Evolutionary conservation across 73 alveolate genomes (phyloP).

Genomic region (Tetrahymena malaccensis): DNA sequence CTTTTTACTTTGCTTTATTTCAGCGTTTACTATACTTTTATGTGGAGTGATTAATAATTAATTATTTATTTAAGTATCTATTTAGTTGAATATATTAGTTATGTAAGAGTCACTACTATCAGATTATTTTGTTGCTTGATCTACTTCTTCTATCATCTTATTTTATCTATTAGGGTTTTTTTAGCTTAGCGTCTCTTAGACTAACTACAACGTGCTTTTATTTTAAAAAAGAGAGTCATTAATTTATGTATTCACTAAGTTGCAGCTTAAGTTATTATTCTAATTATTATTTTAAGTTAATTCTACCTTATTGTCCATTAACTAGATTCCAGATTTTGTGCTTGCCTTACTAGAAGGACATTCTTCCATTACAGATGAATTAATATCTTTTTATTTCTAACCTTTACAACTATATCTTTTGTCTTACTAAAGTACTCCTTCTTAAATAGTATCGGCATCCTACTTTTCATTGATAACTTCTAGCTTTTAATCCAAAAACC

Average conservation of each 20-base stretch:
- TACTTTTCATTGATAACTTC: neutral
- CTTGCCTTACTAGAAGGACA: neutral
- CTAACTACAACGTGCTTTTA: neutral
- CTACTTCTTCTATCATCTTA: neutral
- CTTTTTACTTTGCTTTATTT: too few species aligned
- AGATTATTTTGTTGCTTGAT: neutral
- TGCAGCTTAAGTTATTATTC: neutral
- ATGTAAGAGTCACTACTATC: neutral
- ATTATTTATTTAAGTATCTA: neutral
- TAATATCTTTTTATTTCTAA: neutral
- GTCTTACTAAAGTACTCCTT: neutral
- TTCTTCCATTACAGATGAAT: neutral
- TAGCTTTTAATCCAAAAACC: neutral
- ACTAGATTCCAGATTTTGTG: neutral
- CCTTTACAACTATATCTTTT: neutral
- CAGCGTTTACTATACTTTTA: neutral
- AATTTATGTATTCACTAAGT: neutral
- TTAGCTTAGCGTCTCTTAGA: neutral
- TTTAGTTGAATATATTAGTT: neutral
- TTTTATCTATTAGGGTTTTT: neutral
- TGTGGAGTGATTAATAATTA: neutral
- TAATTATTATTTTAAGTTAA: neutral
- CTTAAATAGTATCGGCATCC: neutral
- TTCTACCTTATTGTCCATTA: neutral
- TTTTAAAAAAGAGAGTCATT: neutral